These are phyloP conservation scores for Coniochaeta sp. DNA, from an alignment of 2,329 filamentous ascomycete species.

Conservation along the genomic window DNA sequence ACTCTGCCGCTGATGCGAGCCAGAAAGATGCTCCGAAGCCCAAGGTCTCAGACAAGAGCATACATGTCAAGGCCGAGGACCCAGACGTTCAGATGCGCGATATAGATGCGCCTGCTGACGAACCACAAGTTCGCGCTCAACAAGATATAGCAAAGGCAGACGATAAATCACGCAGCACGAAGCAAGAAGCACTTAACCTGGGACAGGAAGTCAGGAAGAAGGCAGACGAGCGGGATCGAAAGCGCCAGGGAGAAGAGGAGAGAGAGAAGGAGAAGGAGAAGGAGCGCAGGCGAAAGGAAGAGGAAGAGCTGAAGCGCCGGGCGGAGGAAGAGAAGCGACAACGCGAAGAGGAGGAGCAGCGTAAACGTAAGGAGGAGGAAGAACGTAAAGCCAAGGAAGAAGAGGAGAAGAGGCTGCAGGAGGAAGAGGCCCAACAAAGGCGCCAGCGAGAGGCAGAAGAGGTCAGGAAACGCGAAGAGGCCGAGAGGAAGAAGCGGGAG, in stretches of 20 bases:
- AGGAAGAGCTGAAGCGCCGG: slow-evolving; percentile 15
- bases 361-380: slow-evolving; percentile 23
- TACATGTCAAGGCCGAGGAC: slow-evolving; percentile 52
- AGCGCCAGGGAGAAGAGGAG: slow-evolving; percentile 21
- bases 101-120: slow-evolving; percentile 20
- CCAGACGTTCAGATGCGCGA: slow-evolving; percentile 49
- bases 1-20: slow-evolving; percentile 24
- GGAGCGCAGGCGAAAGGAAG: slow-evolving; percentile 17
- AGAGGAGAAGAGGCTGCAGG: slow-evolving; percentile 14
- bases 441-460: slow-evolving; percentile 19
- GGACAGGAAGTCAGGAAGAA: slow-evolving; percentile 20
- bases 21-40: slow-evolving; percentile 34
- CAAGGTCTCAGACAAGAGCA: slow-evolving; percentile 36
- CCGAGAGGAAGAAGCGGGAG: slow-evolving; percentile 16
- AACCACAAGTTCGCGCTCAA: slow-evolving; percentile 16
- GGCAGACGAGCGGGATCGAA: slow-evolving; percentile 27
- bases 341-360: slow-evolving; percentile 16
- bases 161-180: slow-evolving; percentile 15
- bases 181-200: slow-evolving; percentile 17
- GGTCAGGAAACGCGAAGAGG: slow-evolving; percentile 17
- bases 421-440: slow-evolving; percentile 7
- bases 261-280: slow-evolving; percentile 6
- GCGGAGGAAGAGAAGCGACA: slow-evolving; percentile 15
- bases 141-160: slow-evolving; percentile 23
- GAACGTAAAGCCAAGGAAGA: slow-evolving; percentile 20